Evolutionary conservation across 2,329 filamentous ascomycete species (phyloP), one percentile per base, ranked within the genome.

Genomic region (Fusarium sp.): DNA sequence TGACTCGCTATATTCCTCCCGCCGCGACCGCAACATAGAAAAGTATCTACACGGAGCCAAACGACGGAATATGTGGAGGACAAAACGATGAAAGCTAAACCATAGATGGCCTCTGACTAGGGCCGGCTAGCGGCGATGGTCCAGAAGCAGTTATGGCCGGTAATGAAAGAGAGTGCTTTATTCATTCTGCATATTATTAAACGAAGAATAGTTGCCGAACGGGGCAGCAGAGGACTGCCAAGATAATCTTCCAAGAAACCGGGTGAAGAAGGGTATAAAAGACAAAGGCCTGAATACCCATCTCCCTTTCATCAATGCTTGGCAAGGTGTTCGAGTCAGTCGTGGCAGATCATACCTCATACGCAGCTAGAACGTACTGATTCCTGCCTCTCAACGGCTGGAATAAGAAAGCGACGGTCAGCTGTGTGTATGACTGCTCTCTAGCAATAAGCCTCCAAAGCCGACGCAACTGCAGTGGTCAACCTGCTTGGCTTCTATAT

Each of bases 281-380:
- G 3, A 69, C 72, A 9, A 76, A 77, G 45, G 68, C 59, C 11
- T 76, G 59, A 68, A 54, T 73, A 47, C 70, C 62, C 21, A 78
- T 76, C 62, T 76, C 70, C 14, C 69, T 76, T 1, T 62, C 77
- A 2, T 52, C 69, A 4, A 77, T 67, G 7, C 56, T 77, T 1
- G 73, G 73, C 7, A 78, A 78, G 60, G 28, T 55, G 1, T 14
- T 55, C 2, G 31, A 55, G n/a, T 5, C 43, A 3, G 53, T 47
- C 2, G 10, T 56, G 4, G 43, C 53, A 7, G 43, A 57, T 3
- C 5, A 44, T 0, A 57, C 49, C 19, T 47, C 53, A 7, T 17
- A 57, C 6, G 36, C 53, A 1, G 34, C 17, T 2, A 34, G 49
- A 22, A 33, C 24, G 13, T 44, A 11, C 39, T 8, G 55, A 26